These are phyloP conservation scores for Eudorina sp. DNA, from an alignment of 139 green algal species.

Conservation along the genomic window DNA sequence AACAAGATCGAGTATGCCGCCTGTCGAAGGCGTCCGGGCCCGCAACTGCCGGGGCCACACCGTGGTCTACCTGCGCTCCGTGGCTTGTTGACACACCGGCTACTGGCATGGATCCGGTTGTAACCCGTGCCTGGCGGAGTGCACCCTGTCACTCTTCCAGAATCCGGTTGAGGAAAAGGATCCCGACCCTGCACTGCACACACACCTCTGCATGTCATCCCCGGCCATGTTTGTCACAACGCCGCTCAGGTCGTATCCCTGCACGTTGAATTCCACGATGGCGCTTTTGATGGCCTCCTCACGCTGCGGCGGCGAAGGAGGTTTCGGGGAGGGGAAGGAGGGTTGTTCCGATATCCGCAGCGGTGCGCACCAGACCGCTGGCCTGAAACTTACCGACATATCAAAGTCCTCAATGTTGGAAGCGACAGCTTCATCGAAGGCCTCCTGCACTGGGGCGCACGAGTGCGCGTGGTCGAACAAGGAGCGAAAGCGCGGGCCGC, in stretches of 20 bases:
- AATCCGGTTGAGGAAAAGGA: no score
- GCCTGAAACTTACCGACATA: slow-evolving; percentile 88
- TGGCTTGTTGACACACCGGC: no score
- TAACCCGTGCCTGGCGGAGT: no score
- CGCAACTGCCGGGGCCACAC: no score
- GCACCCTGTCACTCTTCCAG: no score
- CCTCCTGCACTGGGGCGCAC: slow-evolving; percentile 66
- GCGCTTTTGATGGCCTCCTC: slow-evolving; percentile 82
- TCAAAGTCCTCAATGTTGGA: slow-evolving; percentile 90
- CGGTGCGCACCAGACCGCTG: background rate
- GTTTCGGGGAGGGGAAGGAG: background rate
- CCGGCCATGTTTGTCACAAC: slow-evolving; percentile 71
- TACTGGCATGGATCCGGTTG: no score
- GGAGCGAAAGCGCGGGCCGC: background rate
- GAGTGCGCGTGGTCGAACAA: background rate
- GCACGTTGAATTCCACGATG: slow-evolving; percentile 83
- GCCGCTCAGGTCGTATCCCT: slow-evolving; percentile 79
- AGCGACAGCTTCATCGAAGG: slow-evolving; percentile 85
- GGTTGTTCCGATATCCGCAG: background rate
- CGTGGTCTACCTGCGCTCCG: no score
- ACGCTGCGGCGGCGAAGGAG: slow-evolving; percentile 46
- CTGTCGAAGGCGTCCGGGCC: no score
- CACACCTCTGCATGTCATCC: slow-evolving; percentile 60
- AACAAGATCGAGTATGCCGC: no score
- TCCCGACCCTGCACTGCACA: background rate